Conservation (phyloP, 192 early-diverging fungal genomes). For the Martensiomyces pterosporus region DNA sequence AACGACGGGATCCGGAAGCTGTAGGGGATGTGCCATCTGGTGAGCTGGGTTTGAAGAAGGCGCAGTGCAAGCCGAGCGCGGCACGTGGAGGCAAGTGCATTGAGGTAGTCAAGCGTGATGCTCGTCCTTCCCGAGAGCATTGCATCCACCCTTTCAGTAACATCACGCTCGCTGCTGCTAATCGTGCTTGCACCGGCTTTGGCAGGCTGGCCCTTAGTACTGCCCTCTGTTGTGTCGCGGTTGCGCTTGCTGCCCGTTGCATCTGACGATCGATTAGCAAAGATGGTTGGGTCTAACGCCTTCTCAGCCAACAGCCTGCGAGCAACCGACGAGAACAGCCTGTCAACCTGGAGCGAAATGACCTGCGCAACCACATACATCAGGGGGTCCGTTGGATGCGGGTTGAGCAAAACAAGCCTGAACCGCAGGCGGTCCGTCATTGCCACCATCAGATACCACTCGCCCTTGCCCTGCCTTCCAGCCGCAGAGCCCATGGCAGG, state of each 20-base stretch:
- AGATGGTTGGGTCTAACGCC: constrained; percentile 7
- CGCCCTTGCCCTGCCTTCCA: constrained; percentile 16
- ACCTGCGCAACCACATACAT: constrained; percentile 36
- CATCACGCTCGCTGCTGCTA: constrained; percentile 20
- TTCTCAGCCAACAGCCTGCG: constrained; percentile 27
- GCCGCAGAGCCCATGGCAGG: too few species aligned
- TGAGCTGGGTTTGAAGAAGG: constrained; percentile 42
- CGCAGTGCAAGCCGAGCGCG: constrained; percentile 45
- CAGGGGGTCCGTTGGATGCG: constrained; percentile 26
- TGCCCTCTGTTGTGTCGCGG: too few species aligned
- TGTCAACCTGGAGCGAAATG: constrained; percentile 42
- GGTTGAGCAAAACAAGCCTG: constrained; percentile 36
- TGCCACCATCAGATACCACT: constrained; percentile 48
- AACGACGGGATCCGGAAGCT: constrained; percentile 47
- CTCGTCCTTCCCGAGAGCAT: constrained; percentile 45
- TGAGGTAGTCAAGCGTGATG: constrained; percentile 46
- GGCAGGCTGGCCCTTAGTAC: too few species aligned
- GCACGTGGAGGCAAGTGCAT: constrained; percentile 39
- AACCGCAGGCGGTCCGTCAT: constrained; percentile 49
- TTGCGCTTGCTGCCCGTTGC: constrained; percentile 1
- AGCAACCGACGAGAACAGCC: constrained; percentile 43
- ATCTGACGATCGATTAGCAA: neutral
- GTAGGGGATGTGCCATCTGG: constrained; percentile 40
- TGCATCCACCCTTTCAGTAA: constrained; percentile 28
- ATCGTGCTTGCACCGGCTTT: neutral